Percentiles rank a stretch among this genome's conserved stretches.
These are phyloP conservation scores for Citropsis articulata DNA, from an alignment of 345 rosid species.

Conservation along the genomic window DNA sequence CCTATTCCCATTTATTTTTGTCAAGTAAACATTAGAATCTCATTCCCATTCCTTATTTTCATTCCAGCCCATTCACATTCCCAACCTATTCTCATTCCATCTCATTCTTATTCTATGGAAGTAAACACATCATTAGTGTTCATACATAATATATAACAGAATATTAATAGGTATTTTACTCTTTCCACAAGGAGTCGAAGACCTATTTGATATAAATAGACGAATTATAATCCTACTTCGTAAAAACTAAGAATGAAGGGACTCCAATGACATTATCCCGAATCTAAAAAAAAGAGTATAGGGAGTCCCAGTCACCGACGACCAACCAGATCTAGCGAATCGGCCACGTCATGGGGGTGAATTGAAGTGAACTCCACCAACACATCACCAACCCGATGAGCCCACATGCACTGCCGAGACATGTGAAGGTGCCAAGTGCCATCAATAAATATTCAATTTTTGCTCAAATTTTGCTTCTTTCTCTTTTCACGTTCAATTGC, in stretches of 20 bases:
- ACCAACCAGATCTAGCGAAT: constrained; percentile 15
- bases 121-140: too few species aligned
- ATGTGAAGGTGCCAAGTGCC: constrained; percentile 13
- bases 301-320: background rate
- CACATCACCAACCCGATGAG: constrained; percentile 1
- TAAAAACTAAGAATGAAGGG: background rate
- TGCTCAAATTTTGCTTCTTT: background rate
- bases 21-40: too few species aligned
- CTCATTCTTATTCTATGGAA: too few species aligned
- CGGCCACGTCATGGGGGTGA: constrained; percentile 6
- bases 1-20: too few species aligned
- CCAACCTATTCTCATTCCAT: too few species aligned
- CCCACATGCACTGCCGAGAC: constrained; percentile 3
- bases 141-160: too few species aligned
- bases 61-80: too few species aligned
- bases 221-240: background rate
- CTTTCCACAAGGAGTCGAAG: background rate
- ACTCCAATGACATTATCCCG: background rate
- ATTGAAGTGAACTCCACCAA: constrained; percentile 1
- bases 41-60: too few species aligned
- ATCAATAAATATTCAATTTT: background rate
- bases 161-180: background rate
- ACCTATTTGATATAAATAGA: background rate
- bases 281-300: background rate
- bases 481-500: background rate